Evolutionary conservation across 2,329 filamentous ascomycete species (phyloP).

Genomic region (Ustulina deusta): DNA sequence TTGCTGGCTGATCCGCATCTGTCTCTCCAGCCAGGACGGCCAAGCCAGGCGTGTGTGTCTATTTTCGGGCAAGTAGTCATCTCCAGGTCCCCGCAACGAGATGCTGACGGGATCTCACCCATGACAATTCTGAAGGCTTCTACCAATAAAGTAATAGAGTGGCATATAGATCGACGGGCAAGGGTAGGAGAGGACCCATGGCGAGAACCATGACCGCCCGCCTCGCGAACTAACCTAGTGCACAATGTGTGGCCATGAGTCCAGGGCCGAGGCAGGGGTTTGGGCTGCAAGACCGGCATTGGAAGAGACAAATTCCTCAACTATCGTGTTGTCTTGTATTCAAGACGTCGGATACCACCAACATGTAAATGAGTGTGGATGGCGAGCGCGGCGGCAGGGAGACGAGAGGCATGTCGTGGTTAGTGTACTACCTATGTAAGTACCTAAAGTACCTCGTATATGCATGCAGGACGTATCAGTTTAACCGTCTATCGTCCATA

Average conservation of each 20-base stretch:
- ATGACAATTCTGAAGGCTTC: slow-evolving; percentile 34
- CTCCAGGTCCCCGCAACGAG: slow-evolving; percentile 32
- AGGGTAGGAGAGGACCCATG: slow-evolving; percentile 17
- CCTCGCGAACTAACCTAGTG: too few relatives aligned
- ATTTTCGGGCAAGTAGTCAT: slow-evolving; percentile 40
- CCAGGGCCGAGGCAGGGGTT: background rate
- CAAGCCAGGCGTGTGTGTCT: slow-evolving; percentile 23
- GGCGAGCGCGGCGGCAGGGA: background rate
- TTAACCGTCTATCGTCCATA: background rate
- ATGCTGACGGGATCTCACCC: slow-evolving; percentile 36
- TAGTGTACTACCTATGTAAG: slow-evolving; percentile 4
- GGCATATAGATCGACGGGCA: slow-evolving; percentile 20
- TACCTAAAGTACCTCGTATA: background rate
- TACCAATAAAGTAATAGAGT: slow-evolving; percentile 26
- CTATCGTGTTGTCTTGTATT: background rate
- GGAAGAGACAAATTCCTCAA: slow-evolving; percentile 12
- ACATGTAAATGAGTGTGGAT: background rate
- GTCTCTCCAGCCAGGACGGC: background rate
- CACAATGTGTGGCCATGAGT: too few relatives aligned
- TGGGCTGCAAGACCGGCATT: slow-evolving; percentile 26
- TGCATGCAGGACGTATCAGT: background rate
- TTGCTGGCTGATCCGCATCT: slow-evolving; percentile 9
- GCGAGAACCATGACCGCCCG: slow-evolving; percentile 17
- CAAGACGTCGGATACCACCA: background rate
- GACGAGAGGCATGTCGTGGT: background rate